Evolutionary conservation across 1,284 basidiomycete species (phyloP).

Genomic region (Heterobasidion parviporum): DNA sequence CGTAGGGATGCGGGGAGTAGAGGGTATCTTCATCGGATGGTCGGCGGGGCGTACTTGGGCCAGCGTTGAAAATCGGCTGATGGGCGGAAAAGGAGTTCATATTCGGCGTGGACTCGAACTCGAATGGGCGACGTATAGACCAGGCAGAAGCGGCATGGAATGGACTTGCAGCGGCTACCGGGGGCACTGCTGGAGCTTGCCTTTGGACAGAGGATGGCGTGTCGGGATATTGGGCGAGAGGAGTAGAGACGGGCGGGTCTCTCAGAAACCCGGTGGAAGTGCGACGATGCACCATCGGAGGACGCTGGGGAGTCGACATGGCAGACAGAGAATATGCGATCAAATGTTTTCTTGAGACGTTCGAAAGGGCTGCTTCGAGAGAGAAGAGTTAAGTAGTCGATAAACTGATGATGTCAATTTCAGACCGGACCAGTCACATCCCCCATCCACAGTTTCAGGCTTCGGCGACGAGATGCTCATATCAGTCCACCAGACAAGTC

Average conservation of each 20-base stretch:
- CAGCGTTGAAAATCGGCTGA: background rate
- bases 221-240: background rate
- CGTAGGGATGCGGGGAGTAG: background rate
- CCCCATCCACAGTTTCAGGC: too few species aligned
- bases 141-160: background rate
- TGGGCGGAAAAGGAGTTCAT: background rate
- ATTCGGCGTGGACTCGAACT: background rate
- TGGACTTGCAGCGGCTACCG: background rate
- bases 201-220: background rate
- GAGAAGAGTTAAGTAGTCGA: too few species aligned
- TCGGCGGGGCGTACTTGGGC: background rate
- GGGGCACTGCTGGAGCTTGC: background rate
- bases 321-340: background rate
- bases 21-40: background rate
- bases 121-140: background rate
- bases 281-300: background rate
- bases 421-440: too few species aligned
- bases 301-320: background rate
- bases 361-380: too few species aligned
- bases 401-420: too few species aligned
- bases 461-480: too few species aligned
- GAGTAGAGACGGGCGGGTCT: background rate
- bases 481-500: too few species aligned
- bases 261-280: background rate
- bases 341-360: too few species aligned